A percentile compares a stretch with the other conserved stretches of the same genome.
phyloP scores from a whole-genome alignment of 345 rosid genomes.

The Tarenaya hassleriana region DNA sequence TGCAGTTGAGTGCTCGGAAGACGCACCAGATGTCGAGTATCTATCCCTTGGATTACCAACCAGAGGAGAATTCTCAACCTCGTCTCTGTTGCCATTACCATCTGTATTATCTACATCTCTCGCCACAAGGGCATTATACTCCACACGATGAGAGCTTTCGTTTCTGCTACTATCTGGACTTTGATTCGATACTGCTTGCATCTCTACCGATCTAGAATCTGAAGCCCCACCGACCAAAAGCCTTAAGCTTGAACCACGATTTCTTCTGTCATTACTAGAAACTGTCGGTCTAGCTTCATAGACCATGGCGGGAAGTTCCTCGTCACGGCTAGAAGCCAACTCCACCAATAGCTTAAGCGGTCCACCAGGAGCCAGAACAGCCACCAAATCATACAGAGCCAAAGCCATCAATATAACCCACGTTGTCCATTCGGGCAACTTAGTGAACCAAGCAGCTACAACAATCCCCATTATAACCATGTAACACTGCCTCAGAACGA shows the following conservation, averaged over 20 bases:
- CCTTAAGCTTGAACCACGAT: slow-evolving; percentile 43
- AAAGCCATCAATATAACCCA: slow-evolving; percentile 84
- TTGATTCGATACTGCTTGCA: slow-evolving; percentile 46
- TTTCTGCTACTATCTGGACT: slow-evolving; percentile 24
- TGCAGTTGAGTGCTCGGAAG: slow-evolving; percentile 45
- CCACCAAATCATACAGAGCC: slow-evolving; percentile 84
- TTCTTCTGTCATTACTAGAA: slow-evolving; percentile 31
- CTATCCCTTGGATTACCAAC: slow-evolving; percentile 39
- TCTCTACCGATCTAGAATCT: slow-evolving; percentile 68
- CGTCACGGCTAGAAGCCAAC: slow-evolving; percentile 80
- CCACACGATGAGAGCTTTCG: slow-evolving; percentile 29
- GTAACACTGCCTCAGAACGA: slow-evolving; percentile 71
- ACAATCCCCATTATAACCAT: slow-evolving; percentile 83
- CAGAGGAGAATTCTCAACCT: slow-evolving; percentile 43
- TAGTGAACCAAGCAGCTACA: slow-evolving; percentile 94
- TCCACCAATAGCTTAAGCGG: slow-evolving; percentile 90
- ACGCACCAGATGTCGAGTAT: slow-evolving; percentile 36
- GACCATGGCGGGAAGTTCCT: slow-evolving; percentile 92
- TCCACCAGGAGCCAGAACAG: slow-evolving; percentile 95
- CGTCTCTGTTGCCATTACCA: slow-evolving; percentile 35
- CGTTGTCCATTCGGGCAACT: slow-evolving; percentile 94
- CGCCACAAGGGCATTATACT: slow-evolving; percentile 25
- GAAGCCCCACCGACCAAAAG: slow-evolving; percentile 59
- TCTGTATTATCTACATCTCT: slow-evolving; percentile 28
- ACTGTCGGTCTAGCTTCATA: slow-evolving; percentile 93